These are phyloP conservation scores for Aegilops sharonensis DNA, from an alignment of 176 grass and related monocot species.

Conservation along the genomic window DNA sequence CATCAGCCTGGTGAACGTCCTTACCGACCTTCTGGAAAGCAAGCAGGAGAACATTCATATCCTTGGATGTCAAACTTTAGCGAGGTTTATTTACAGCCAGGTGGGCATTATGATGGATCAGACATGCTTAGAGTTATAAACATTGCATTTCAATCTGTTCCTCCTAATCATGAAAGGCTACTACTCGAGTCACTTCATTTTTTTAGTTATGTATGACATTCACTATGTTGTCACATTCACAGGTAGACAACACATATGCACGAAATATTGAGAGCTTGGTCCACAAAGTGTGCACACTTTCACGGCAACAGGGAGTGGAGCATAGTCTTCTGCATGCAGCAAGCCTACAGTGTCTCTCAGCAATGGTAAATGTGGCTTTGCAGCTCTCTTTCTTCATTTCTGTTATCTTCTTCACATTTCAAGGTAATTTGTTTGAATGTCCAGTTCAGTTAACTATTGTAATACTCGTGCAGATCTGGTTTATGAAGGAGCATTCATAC, in stretches of 20 bases:
- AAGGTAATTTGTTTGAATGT: neutral
- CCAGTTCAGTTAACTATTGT: conserved; percentile 15
- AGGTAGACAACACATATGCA: conserved; percentile 88
- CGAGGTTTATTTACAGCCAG: conserved; percentile 89
- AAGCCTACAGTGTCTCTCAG: conserved; percentile 84
- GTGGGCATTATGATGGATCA: conserved; percentile 24
- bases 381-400: neutral
- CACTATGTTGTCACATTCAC: conserved; percentile 16
- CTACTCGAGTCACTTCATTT: neutral
- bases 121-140: neutral
- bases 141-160: neutral
- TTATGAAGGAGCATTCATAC: conserved; percentile 86
- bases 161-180: neutral
- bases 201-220: neutral
- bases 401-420: neutral
- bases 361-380: conserved; percentile 59
- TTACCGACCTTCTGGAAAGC: conserved; percentile 86
- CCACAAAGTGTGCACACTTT: conserved; percentile 68
- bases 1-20: conserved; percentile 80
- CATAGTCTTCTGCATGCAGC: conserved; percentile 62
- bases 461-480: conserved; percentile 68
- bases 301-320: conserved; percentile 54
- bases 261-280: conserved; percentile 85
- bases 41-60: conserved; percentile 84
- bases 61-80: conserved; percentile 92